Evolutionary conservation across 75 land plant genomes (phyloP).

Genomic region (Chamaecyparis obtusa): DNA sequence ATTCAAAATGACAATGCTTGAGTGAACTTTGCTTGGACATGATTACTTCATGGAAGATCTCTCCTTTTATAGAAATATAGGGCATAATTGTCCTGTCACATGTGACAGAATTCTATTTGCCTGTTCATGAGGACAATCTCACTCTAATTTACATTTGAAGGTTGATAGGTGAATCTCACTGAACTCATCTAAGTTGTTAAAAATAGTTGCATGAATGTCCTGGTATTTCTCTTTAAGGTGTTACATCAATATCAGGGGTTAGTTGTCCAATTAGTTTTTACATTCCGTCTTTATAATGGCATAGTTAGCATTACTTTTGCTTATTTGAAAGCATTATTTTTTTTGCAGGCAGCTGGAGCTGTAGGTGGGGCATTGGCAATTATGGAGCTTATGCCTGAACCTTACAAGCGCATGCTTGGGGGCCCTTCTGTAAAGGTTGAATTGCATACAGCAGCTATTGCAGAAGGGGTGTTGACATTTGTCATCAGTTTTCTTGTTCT

Average conservation of each 20-base stretch:
- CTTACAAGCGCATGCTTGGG: conserved; percentile 33
- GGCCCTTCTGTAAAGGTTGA: conserved; percentile 67
- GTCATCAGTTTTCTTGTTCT: conserved; percentile 58
- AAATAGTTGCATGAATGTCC: neutral
- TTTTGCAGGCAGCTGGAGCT: conserved; percentile 32
- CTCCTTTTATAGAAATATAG: neutral
- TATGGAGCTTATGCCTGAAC: conserved; percentile 33
- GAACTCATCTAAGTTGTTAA: neutral
- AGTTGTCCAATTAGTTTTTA: neutral
- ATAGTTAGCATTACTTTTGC: neutral
- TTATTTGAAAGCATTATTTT: neutral
- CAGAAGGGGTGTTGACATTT: conserved; percentile 76
- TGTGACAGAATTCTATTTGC: neutral
- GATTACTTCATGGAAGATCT: neutral
- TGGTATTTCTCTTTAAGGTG: neutral
- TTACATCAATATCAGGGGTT: neutral
- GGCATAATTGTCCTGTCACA: neutral
- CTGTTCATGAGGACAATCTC: neutral
- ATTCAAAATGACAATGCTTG: neutral
- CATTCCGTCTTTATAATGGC: conserved; percentile 23
- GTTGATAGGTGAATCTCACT: neutral
- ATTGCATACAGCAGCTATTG: conserved; percentile 65
- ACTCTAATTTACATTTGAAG: neutral
- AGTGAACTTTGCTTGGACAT: neutral
- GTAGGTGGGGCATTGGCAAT: conserved; percentile 47